A percentile compares a stretch with the other conserved stretches of the same genome.
These are phyloP conservation scores for Tulasnella calospora DNA, from an alignment of 768 basidiomycete species.

Conservation along the genomic window DNA sequence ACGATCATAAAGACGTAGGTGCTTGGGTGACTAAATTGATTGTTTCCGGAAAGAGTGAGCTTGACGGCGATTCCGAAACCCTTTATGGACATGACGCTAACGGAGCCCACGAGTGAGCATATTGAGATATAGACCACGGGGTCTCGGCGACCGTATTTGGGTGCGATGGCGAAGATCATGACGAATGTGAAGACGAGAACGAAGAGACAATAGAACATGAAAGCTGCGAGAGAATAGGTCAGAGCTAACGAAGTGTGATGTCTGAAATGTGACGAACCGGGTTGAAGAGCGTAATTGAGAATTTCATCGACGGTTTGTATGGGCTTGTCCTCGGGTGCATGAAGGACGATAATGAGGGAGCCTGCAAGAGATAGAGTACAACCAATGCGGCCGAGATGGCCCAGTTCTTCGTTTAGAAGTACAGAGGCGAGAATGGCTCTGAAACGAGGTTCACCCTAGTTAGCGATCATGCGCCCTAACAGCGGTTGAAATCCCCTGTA, in stretches of 20 bases:
- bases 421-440: slow-evolving; percentile 94
- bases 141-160: slow-evolving; percentile 78
- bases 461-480: slow-evolving; percentile 17
- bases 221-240: slow-evolving; percentile 50
- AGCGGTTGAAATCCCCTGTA: slow-evolving; percentile 39
- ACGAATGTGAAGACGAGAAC: slow-evolving; percentile 74
- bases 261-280: slow-evolving; percentile 51
- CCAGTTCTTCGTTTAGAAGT: slow-evolving; percentile 87
- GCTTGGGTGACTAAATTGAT: slow-evolving; percentile 89
- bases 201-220: slow-evolving; percentile 83
- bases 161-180: slow-evolving; percentile 83
- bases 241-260: neutral
- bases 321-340: slow-evolving; percentile 93
- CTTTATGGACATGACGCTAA: slow-evolving; percentile 99
- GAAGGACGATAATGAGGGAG: slow-evolving; percentile 89
- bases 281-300: slow-evolving; percentile 84
- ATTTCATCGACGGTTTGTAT: slow-evolving; percentile 92
- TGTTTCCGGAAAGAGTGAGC: slow-evolving; percentile 85
- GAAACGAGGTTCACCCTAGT: slow-evolving; percentile 27
- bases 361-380: slow-evolving; percentile 81
- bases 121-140: slow-evolving; percentile 94
- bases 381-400: slow-evolving; percentile 83
- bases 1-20: slow-evolving; percentile 94
- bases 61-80: slow-evolving; percentile 97
- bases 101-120: slow-evolving; percentile 90